Evolutionary conservation across 257 asterid genomes (phyloP).

Genomic region (Handroanthus guayacan): DNA sequence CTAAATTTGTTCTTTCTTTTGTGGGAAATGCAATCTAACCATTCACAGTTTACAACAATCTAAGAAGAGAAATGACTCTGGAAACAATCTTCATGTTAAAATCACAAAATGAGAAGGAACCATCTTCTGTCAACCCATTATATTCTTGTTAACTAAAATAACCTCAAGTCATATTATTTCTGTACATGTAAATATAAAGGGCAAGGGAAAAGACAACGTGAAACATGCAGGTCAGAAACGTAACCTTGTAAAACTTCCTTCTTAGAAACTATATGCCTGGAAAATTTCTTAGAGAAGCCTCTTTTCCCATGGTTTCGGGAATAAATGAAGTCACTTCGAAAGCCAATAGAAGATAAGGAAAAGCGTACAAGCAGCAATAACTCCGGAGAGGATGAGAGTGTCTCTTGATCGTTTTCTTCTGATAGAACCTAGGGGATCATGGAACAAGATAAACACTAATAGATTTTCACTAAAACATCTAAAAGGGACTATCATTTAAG

Average conservation of each 20-base stretch:
- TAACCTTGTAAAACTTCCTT: slow-evolving; percentile 18
- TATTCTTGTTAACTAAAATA: slow-evolving; percentile 14
- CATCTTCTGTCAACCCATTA: not conserved
- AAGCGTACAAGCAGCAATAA: slow-evolving; percentile 95
- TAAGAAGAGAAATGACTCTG: not conserved
- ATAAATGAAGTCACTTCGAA: slow-evolving; percentile 60
- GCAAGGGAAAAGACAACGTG: slow-evolving; percentile 8
- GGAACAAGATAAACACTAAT: slow-evolving; percentile 26
- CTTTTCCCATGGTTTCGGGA: not conserved
- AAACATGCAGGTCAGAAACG: slow-evolving; percentile 30
- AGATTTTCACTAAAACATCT: slow-evolving; percentile 8
- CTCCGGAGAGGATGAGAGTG: slow-evolving; percentile 90
- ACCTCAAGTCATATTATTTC: slow-evolving; percentile 12
- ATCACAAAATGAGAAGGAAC: not conserved
- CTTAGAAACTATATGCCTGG: slow-evolving; percentile 1
- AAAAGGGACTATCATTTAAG: not conserved
- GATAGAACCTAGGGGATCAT: slow-evolving; percentile 74
- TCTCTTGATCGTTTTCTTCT: slow-evolving; percentile 88
- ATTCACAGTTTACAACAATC: no score
- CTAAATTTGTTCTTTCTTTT: no score
- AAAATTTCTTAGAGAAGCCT: slow-evolving; percentile 23
- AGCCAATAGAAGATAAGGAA: slow-evolving; percentile 96
- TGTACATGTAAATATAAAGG: slow-evolving; percentile 38
- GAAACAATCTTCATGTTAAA: slow-evolving; percentile 1
- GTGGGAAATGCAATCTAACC: no score